Conservation (phyloP, 371 early-diverging fungal genomes). For the Apophysomyces sp. region DNA sequence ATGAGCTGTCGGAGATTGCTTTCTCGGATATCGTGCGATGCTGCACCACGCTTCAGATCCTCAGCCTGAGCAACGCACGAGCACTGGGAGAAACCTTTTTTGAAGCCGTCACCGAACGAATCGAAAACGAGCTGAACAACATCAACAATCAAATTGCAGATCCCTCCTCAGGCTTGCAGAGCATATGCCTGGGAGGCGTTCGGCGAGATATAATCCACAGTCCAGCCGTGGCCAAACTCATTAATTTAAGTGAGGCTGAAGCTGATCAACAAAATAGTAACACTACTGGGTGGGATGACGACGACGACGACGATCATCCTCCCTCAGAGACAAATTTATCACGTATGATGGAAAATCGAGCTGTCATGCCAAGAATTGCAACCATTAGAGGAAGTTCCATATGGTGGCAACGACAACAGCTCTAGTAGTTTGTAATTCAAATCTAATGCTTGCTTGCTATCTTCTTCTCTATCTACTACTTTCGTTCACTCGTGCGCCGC, state of each 20-base stretch:
- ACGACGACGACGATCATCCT: conserved; percentile 5
- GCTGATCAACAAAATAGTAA: conserved; percentile 10
- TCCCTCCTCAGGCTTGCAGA: conserved; percentile 21
- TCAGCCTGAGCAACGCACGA: conserved; percentile 48
- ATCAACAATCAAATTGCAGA: conserved; percentile 5
- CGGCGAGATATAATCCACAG: conserved; percentile 31
- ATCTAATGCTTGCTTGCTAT: neutral
- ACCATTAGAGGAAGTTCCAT: conserved; percentile 42
- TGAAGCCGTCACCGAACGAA: conserved; percentile 27
- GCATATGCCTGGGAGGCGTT: conserved; percentile 39
- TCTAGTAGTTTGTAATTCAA: conserved; percentile 6
- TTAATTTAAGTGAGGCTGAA: conserved; percentile 32
- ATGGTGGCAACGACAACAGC: conserved; percentile 45
- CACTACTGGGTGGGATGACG: conserved; percentile 1
- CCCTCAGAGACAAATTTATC: conserved; percentile 15
- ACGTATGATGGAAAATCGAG: conserved; percentile 17
- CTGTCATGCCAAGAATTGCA: conserved; percentile 33
- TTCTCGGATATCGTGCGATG: conserved; percentile 30
- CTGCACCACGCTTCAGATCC: conserved; percentile 24
- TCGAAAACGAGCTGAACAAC: conserved; percentile 25
- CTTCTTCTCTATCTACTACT: neutral
- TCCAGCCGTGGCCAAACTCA: conserved; percentile 17
- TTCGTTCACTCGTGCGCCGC: neutral
- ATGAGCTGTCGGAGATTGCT: conserved; percentile 33
- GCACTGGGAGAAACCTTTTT: conserved; percentile 33